Evolutionary conservation across 148 eudicot species (phyloP), one percentile per base, ranked within the genome.

Genomic region (Hydrangea macrophylla): DNA sequence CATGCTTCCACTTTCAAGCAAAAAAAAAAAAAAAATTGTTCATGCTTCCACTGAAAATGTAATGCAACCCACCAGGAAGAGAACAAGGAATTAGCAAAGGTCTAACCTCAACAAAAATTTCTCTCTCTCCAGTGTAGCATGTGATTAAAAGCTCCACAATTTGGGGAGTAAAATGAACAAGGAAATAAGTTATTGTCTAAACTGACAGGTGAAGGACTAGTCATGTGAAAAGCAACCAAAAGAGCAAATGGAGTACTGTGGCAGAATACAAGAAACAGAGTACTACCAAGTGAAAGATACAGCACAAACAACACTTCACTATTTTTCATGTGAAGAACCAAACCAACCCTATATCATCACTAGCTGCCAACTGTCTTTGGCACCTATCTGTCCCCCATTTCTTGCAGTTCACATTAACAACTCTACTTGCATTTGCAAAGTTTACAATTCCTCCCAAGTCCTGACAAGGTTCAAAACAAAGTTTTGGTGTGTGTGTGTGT

Each of bases 281-380:
- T 7, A 48, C 53, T 44, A n/a, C 9, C 26, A 63, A 4, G 51
- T 17, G 35, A 64, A 62, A 22, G 20, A 27, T 9, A 65, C 20
- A 23, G 11, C 6, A 42, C 48, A n/a, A 6, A 27, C 0, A 5
- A 15, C 30, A 65, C 23, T 32, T 32, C 27, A 22, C 28, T 30
- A 50, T 30, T 64, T n/a, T 30, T 48, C 68, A 64, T 51, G 58
- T 65, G 58, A 64, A 31, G 42, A 65, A 51, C 40, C n/a, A n/a
- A n/a, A n/a, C n/a, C 58, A 50, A 6, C 26, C 17, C 28, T 48
- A 51, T n/a, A 13, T 48, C 22, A 42, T 48, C 53, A 35, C n/a
- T 36, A 31, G n/a, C 57, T 11, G 58, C 37, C 58, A 65, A 65
- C 45, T n/a, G 23, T 35, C 32, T 24, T 58, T 22, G 59, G 15